Conservation (phyloP, 2,329 filamentous ascomycete species). For the Fusarium dimerum region DNA sequence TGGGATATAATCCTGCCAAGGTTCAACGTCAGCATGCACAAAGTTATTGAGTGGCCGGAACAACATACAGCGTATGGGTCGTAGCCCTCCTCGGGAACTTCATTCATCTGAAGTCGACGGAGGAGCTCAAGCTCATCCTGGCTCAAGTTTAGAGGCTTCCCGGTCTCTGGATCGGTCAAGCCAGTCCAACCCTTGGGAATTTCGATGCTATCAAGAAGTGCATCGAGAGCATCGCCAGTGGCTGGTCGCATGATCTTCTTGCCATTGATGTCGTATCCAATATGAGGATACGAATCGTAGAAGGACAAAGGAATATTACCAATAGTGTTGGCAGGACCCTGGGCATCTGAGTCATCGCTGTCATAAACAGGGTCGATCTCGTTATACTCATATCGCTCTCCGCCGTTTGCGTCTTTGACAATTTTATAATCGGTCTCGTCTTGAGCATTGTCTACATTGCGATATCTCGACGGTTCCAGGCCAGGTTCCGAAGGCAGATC, state of each 20-base stretch:
- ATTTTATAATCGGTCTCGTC: conserved; percentile 51
- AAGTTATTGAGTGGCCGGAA: not conserved
- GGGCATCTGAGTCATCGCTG: conserved; percentile 88
- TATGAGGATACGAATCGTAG: conserved; percentile 97
- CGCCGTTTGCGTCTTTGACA: conserved; percentile 84
- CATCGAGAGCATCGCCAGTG: conserved; percentile 89
- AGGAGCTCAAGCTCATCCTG: conserved; percentile 87
- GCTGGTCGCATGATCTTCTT: conserved; percentile 97
- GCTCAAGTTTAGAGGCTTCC: conserved; percentile 85
- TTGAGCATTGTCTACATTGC: conserved; percentile 42
- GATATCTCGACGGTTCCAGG: conserved; percentile 20
- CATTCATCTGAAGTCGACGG: conserved; percentile 84
- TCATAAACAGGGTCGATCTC: conserved; percentile 96
- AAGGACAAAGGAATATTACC: conserved; percentile 92
- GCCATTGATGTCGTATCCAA: conserved; percentile 98
- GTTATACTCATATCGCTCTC: conserved; percentile 85
- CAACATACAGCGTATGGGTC: conserved; percentile 80
- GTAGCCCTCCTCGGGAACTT: conserved; percentile 83
- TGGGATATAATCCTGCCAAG: conserved; percentile 72
- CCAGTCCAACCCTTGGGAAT: conserved; percentile 97
- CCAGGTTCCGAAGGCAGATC: conserved; percentile 40
- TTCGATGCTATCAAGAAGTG: conserved; percentile 93
- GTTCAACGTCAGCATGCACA: conserved; percentile 11
- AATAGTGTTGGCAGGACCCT: conserved; percentile 83
- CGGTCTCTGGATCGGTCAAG: conserved; percentile 88